These are phyloP conservation scores for Neonectria neomacrospora DNA, from an alignment of 2,329 filamentous ascomycete species.

Conservation along the genomic window DNA sequence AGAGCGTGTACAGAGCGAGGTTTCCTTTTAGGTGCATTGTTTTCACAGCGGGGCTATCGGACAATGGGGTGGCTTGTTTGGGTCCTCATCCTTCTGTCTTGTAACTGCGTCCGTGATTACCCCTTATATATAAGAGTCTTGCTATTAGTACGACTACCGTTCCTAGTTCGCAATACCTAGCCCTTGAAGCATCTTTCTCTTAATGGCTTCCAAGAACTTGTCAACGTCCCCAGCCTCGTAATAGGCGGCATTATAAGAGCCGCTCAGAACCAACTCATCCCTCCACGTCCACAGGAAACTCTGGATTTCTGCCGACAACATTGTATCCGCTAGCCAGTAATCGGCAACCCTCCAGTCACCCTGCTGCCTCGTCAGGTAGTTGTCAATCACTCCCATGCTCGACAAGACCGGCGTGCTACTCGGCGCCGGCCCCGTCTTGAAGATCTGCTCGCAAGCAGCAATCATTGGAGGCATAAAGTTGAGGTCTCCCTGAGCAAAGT, in stretches of 20 bases:
- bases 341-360: background rate
- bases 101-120: no score
- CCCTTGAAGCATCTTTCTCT: background rate
- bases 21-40: no score
- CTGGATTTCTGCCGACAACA: background rate
- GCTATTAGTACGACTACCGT: no score
- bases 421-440: background rate
- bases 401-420: background rate
- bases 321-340: background rate
- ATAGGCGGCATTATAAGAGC: background rate
- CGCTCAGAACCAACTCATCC: background rate
- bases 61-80: no score
- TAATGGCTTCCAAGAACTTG: background rate
- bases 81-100: no score
- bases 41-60: no score
- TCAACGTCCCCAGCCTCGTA: background rate
- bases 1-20: background rate
- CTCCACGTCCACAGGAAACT: background rate
- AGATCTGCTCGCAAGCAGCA: background rate
- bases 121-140: no score
- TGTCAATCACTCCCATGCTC: background rate
- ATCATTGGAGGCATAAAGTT: background rate
- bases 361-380: background rate
- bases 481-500: background rate
- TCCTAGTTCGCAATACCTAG: background rate